A percentile compares a stretch with the other conserved stretches of the same genome.
Conservation (phyloP, 352 stramenopile species). For the Aphanomyces stellatus region DNA sequence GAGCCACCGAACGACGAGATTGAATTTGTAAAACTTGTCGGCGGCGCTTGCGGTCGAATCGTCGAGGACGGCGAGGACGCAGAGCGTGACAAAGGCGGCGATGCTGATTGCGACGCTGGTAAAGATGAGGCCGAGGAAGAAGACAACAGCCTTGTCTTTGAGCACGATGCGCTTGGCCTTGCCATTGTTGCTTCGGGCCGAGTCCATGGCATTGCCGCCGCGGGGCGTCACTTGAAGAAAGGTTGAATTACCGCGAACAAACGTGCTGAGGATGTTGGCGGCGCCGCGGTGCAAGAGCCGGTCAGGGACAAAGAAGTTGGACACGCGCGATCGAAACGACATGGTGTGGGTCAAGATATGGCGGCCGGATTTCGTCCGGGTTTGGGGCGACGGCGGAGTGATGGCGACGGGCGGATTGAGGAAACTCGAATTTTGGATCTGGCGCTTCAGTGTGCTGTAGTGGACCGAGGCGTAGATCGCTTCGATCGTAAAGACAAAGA, state of each 20-base stretch:
- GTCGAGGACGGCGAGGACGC: not conserved
- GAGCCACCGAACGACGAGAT: constrained; percentile 4
- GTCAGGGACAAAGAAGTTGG: not conserved
- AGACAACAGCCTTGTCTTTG: not conserved
- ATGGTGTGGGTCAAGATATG: no score
- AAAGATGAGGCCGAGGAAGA: not conserved
- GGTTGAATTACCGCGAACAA: not conserved
- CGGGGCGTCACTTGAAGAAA: not conserved
- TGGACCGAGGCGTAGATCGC: not conserved
- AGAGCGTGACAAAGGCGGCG: not conserved
- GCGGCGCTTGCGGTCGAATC: not conserved
- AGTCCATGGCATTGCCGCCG: not conserved
- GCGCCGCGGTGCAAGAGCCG: not conserved
- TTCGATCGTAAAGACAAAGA: not conserved
- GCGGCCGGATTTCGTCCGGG: not conserved
- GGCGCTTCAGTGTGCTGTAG: not conserved
- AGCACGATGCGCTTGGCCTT: not conserved
- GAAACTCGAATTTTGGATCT: not conserved
- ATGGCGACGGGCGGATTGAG: not conserved
- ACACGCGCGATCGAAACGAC: not conserved
- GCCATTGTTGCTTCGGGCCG: no score
- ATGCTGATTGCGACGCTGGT: not conserved
- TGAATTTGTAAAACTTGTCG: not conserved
- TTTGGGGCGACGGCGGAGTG: not conserved
- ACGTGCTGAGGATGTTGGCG: not conserved